These are phyloP conservation scores for Angophora floribunda DNA, from an alignment of 345 rosid species.

Conservation along the genomic window DNA sequence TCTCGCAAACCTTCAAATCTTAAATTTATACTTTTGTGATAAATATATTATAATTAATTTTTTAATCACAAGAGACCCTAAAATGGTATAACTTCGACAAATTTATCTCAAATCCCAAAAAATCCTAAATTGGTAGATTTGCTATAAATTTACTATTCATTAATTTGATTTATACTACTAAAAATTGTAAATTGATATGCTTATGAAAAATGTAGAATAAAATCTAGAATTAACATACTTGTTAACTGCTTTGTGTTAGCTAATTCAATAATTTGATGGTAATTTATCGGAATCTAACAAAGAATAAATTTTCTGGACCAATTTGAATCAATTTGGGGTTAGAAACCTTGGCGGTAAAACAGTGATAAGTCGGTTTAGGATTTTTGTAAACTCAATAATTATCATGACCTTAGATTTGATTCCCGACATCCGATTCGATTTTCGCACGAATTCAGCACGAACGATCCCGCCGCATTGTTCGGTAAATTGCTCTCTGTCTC, in stretches of 20 bases:
- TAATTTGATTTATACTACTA: not conserved
- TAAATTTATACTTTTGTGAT: accelerated
- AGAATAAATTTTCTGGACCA: no score
- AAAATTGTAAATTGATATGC: no score
- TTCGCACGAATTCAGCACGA: not conserved
- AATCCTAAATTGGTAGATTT: no score
- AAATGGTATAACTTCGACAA: no score
- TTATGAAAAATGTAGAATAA: no score
- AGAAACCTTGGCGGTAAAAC: not conserved
- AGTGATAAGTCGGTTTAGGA: not conserved
- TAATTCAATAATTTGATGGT: not conserved
- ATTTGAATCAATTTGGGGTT: no score
- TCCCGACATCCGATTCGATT: not conserved
- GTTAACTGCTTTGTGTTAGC: no score
- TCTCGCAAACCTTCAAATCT: no score
- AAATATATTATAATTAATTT: no score
- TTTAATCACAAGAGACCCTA: not conserved
- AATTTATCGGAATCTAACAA: not conserved
- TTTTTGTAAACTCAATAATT: not conserved
- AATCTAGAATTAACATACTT: no score
- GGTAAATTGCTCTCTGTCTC: not conserved
- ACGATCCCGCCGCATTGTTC: not conserved
- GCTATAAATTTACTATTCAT: no score
- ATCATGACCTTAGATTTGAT: not conserved
- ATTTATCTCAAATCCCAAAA: no score